Percentiles rank a stretch among this genome's conserved stretches.
Conservation (phyloP, 805 yeast species). For the Metschnikowia cerradonensis region DNA sequence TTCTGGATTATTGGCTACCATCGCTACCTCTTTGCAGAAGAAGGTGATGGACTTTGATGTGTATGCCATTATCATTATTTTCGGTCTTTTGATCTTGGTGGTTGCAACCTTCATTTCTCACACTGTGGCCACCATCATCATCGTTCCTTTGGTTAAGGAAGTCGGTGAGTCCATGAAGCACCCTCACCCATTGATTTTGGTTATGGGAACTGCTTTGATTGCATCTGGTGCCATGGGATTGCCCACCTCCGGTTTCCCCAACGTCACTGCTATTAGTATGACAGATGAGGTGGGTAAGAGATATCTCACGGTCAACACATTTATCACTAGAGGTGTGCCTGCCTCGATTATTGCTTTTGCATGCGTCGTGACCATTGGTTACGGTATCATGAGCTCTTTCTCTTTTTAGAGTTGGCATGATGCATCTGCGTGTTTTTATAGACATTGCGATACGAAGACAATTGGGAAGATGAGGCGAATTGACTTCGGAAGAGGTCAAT, state of each 20-base stretch:
- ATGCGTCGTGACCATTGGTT: constrained; percentile 35
- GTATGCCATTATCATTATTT: constrained; percentile 68
- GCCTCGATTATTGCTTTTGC: constrained; percentile 36
- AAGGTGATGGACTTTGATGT: constrained; percentile 64
- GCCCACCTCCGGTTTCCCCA: constrained; percentile 44
- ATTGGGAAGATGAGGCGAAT: neutral
- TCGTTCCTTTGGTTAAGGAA: constrained; percentile 40
- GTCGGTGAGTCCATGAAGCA: constrained; percentile 35
- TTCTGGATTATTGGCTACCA: constrained; percentile 77
- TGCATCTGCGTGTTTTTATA: neutral
- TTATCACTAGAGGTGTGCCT: constrained; percentile 42
- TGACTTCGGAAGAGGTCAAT: neutral
- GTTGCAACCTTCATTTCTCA: constrained; percentile 44
- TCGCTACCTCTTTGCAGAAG: constrained; percentile 66
- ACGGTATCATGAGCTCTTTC: constrained; percentile 32
- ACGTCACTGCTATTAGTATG: constrained; percentile 42
- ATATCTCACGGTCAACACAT: constrained; percentile 38
- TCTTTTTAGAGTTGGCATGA: constrained; percentile 5
- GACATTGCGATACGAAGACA: neutral
- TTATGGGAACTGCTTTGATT: constrained; percentile 40
- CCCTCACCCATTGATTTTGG: constrained; percentile 37
- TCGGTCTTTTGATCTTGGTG: constrained; percentile 43
- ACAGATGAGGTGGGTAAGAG: constrained; percentile 40
- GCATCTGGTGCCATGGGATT: constrained; percentile 45
- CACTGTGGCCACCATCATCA: constrained; percentile 42